Percentiles rank a stretch among this genome's conserved stretches.
Conservation (phyloP, 2,329 filamentous ascomycete species). For the Ascochyta fabae region DNA sequence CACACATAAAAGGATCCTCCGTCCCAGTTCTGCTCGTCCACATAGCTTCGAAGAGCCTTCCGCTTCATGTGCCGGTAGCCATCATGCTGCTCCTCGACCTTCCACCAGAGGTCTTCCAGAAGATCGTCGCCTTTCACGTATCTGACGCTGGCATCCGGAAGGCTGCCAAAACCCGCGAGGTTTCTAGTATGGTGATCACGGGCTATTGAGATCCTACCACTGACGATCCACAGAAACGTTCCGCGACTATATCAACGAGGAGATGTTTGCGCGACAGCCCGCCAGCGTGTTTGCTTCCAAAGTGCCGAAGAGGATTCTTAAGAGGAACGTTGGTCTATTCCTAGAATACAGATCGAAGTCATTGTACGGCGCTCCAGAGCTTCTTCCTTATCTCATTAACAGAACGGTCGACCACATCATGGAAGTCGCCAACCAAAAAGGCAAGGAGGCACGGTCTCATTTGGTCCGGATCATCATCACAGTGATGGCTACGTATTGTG, state of each 20-base stretch:
- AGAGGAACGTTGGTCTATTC: constrained; percentile 2
- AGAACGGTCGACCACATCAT: background rate
- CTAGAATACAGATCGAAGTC: background rate
- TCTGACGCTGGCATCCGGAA: background rate
- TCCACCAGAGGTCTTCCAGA: constrained; percentile 8
- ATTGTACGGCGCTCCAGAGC: background rate
- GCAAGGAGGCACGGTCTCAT: no score
- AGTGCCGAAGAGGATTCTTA: background rate
- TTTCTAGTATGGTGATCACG: background rate
- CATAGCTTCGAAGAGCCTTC: background rate
- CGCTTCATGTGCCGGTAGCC: background rate
- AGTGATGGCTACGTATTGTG: no score
- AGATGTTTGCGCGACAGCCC: background rate
- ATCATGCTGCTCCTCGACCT: constrained; percentile 8
- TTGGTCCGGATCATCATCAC: background rate
- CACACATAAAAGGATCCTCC: no score
- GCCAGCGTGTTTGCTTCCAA: background rate
- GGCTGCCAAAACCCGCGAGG: background rate
- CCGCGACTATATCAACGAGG: constrained; percentile 1
- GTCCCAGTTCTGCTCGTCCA: no score
- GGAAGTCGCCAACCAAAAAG: background rate
- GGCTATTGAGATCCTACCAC: background rate
- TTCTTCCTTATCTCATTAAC: background rate
- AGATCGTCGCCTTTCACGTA: background rate
- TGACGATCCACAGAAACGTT: background rate